phyloP scores from a whole-genome alignment of 2,329 filamentous ascomycete species.

The Diaporthe sp. region DNA sequence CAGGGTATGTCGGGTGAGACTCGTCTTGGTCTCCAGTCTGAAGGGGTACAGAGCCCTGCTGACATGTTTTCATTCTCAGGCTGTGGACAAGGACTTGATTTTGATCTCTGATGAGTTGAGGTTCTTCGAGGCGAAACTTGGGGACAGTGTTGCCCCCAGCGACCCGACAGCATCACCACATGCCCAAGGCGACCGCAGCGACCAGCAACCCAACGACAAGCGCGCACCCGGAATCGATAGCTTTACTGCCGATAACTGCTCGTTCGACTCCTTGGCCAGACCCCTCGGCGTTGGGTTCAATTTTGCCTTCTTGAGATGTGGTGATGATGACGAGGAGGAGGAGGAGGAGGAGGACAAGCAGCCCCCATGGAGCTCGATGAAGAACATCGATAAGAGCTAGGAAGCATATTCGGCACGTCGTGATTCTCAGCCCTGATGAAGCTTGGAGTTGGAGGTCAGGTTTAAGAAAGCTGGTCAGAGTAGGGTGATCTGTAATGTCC shows the following conservation, averaged over 20 bases:
- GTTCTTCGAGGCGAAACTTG: background rate
- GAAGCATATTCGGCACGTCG: background rate
- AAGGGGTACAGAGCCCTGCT: background rate
- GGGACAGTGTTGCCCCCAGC: background rate
- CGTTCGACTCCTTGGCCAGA: background rate
- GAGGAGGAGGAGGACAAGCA: background rate
- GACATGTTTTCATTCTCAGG: background rate
- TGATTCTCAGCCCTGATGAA: background rate
- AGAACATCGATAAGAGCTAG: background rate
- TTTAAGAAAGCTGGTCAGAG: background rate
- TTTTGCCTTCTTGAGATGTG: background rate
- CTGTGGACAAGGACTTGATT: background rate
- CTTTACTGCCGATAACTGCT: background rate
- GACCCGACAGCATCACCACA: background rate
- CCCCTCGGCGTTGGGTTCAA: background rate
- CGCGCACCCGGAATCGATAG: background rate
- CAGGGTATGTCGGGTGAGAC: conserved; percentile 14
- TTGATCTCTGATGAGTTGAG: background rate
- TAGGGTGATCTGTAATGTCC: background rate
- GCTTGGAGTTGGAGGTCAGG: background rate
- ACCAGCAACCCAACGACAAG: background rate
- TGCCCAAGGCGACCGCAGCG: background rate
- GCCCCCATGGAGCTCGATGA: background rate
- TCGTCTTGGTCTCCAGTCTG: background rate
- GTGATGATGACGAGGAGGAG: background rate